Evolutionary conservation across 176 grass and related monocot genomes (phyloP).

Genomic region (Metroxylon sagu): DNA sequence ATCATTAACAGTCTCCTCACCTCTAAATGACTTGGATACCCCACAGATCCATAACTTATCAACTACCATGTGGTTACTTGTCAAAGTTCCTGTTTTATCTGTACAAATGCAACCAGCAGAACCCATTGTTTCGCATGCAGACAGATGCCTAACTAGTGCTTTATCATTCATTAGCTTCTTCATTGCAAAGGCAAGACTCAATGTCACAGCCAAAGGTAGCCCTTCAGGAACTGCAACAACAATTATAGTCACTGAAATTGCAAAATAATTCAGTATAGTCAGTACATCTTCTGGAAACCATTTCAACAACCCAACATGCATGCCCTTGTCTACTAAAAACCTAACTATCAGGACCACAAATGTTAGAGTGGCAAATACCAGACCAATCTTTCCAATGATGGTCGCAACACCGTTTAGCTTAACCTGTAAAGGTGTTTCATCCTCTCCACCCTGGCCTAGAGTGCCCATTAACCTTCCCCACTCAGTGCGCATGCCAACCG

Average conservation of each 20-base stretch:
- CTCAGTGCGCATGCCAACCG: slow-evolving; percentile 91
- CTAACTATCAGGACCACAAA: slow-evolving; percentile 77
- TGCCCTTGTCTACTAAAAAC: slow-evolving; percentile 51
- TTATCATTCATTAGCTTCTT: slow-evolving; percentile 95
- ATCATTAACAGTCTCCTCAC: slow-evolving; percentile 29
- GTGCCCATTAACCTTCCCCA: slow-evolving; percentile 98
- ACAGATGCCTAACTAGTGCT: slow-evolving; percentile 81
- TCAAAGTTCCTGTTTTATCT: slow-evolving; percentile 97
- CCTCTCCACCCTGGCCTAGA: slow-evolving; percentile 77
- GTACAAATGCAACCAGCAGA: slow-evolving; percentile 90
- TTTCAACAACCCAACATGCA: slow-evolving; percentile 45
- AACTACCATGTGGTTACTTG: slow-evolving; percentile 94
- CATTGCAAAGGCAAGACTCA: slow-evolving; percentile 99
- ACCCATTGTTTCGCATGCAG: slow-evolving; percentile 94
- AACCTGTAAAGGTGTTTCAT: slow-evolving; percentile 94
- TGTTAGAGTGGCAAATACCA: slow-evolving; percentile 67
- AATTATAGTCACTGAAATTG: slow-evolving; percentile 85
- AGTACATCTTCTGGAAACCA: slow-evolving; percentile 79
- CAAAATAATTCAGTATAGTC: slow-evolving; percentile 83
- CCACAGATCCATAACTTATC: slow-evolving; percentile 85
- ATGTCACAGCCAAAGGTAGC: slow-evolving; percentile 81
- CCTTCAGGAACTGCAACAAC: slow-evolving; percentile 99
- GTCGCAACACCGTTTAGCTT: slow-evolving; percentile 96
- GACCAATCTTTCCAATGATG: slow-evolving; percentile 87
- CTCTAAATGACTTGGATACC: slow-evolving; percentile 41